A percentile compares a stretch with the other conserved stretches of the same genome.
Conservation (phyloP, 2,329 filamentous ascomycete genomes). For the Stenocarpella maydis region DNA sequence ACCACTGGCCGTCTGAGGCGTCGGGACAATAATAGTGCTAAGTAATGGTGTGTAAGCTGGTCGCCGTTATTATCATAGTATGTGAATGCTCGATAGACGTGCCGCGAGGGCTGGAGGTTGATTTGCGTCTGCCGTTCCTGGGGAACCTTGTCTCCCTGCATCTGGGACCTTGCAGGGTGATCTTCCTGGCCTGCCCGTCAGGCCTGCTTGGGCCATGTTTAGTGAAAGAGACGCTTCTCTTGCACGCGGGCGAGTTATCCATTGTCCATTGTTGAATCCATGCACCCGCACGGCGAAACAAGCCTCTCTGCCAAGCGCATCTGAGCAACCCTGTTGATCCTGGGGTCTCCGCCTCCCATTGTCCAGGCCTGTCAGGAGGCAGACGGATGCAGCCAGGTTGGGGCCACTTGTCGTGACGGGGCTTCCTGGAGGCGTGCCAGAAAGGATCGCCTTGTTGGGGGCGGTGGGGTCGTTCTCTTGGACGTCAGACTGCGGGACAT, state of each 20-base stretch:
- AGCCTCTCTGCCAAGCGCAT: slow-evolving; percentile 9
- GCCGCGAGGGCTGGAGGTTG: slow-evolving; percentile 9
- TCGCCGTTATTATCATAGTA: too few relatives aligned
- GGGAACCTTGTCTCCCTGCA: slow-evolving; percentile 26
- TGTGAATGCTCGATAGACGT: slow-evolving; percentile 24
- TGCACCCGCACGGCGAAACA: neutral
- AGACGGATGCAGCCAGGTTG: slow-evolving; percentile 14
- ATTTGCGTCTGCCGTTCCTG: slow-evolving; percentile 26
- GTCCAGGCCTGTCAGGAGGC: neutral
- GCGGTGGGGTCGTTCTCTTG: neutral
- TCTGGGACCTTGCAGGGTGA: slow-evolving; percentile 29
- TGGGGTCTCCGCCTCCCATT: slow-evolving; percentile 1
- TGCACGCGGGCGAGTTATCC: slow-evolving; percentile 9
- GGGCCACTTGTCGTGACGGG: neutral
- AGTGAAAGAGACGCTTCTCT: slow-evolving; percentile 11
- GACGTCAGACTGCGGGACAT: slow-evolving; percentile 1
- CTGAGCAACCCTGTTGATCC: neutral
- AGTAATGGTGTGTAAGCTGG: slow-evolving; percentile 20
- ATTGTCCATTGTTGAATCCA: neutral
- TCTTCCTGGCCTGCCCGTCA: slow-evolving; percentile 18
- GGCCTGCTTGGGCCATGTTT: neutral
- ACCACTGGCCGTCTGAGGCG: slow-evolving; percentile 12
- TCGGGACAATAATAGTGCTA: slow-evolving; percentile 7
- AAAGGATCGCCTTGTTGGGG: neutral
- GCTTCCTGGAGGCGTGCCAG: neutral